Percentiles rank a stretch among this genome's conserved stretches.
Conservation (phyloP, 2,329 filamentous ascomycete genomes). For the Botryotinia convoluta region DNA sequence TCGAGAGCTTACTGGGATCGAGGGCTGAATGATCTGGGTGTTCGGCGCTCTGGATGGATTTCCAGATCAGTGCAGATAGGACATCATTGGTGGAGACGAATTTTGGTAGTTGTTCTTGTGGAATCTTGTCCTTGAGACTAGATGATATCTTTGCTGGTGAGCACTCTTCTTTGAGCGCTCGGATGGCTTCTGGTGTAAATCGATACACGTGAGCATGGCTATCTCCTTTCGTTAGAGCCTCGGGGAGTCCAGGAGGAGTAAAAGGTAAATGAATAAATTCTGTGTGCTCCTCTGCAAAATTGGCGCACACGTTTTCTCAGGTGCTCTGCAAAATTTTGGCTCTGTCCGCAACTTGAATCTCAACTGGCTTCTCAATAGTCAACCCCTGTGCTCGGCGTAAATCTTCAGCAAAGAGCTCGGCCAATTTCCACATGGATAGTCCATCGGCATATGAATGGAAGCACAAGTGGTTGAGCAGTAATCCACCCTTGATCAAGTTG, state of each 20-base stretch:
- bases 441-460: conserved; percentile 12
- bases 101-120: conserved; percentile 8
- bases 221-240: neutral
- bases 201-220: conserved; percentile 14
- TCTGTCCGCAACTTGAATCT: conserved; percentile 5
- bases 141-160: conserved; percentile 14
- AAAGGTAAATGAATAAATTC: conserved; percentile 11
- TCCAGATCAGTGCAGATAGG: conserved; percentile 12
- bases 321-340: conserved; percentile 1
- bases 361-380: conserved; percentile 7
- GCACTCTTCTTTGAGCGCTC: conserved; percentile 8
- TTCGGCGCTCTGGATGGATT: neutral
- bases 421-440: conserved; percentile 1
- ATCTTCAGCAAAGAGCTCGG: conserved; percentile 12
- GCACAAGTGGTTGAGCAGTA: conserved; percentile 7
- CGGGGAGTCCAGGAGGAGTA: conserved; percentile 3
- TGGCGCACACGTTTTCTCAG: neutral
- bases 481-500: conserved; percentile 13
- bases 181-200: conserved; percentile 7
- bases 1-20: conserved; percentile 1
- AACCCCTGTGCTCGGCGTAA: conserved; percentile 13
- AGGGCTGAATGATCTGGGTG: conserved; percentile 4
- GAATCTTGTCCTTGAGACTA: conserved; percentile 4
- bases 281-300: neutral
- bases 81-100: conserved; percentile 13